phyloP scores from a whole-genome alignment of 345 rosid species.

The Pistacia atlantica region DNA sequence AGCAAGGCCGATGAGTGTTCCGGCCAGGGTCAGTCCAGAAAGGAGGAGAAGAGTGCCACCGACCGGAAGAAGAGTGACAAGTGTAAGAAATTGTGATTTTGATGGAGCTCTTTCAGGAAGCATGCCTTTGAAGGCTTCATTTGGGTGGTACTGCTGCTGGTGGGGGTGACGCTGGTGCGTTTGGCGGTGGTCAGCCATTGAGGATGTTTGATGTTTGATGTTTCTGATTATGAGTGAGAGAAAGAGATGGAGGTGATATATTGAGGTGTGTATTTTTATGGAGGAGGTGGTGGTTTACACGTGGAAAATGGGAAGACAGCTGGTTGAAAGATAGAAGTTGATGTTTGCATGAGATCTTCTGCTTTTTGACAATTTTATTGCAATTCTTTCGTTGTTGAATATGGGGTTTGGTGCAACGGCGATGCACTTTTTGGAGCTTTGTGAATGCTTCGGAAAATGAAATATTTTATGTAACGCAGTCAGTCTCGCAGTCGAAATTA shows the following conservation, averaged over 20 bases:
- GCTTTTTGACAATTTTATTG: neutral
- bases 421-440: neutral
- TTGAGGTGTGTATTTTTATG: neutral
- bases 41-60: slow-evolving; percentile 39
- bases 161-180: slow-evolving; percentile 9
- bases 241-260: neutral
- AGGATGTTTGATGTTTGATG: neutral
- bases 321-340: slow-evolving; percentile 11
- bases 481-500: no score
- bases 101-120: slow-evolving; percentile 28
- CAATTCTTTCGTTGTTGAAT: neutral
- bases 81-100: slow-evolving; percentile 25
- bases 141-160: slow-evolving; percentile 7
- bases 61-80: slow-evolving; percentile 33
- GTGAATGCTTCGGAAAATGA: neutral
- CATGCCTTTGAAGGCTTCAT: slow-evolving; percentile 5
- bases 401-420: neutral
- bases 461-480: neutral
- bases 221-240: neutral
- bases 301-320: slow-evolving; percentile 25
- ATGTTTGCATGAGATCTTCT: slow-evolving; percentile 16
- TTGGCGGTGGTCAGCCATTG: slow-evolving; percentile 24
- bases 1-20: slow-evolving; percentile 37
- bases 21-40: slow-evolving; percentile 36
- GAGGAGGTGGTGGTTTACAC: slow-evolving; percentile 20